phyloP scores from a whole-genome alignment of 305 asterid genomes.

The Rubia occidens region DNA sequence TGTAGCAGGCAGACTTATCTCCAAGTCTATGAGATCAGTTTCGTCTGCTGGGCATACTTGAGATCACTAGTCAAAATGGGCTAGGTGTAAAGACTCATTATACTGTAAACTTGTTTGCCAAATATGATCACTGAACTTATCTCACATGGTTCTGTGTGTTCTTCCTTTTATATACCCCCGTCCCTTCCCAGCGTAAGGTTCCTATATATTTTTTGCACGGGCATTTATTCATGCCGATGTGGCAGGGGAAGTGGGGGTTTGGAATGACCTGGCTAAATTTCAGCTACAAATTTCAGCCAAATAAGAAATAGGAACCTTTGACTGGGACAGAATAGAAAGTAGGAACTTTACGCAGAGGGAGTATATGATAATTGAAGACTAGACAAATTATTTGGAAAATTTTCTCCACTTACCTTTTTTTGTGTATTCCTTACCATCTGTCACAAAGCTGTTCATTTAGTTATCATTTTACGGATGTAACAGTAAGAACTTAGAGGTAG shows the following conservation, averaged over 20 bases:
- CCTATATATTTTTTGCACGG: no score
- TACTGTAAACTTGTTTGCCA: background rate
- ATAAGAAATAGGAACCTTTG: no score
- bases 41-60: background rate
- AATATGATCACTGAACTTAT: background rate
- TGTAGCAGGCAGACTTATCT: background rate
- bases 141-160: background rate
- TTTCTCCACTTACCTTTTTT: background rate
- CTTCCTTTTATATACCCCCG: background rate
- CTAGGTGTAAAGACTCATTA: background rate
- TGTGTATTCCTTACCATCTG: background rate
- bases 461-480: background rate
- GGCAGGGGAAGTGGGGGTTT: no score
- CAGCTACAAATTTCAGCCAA: no score
- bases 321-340: no score
- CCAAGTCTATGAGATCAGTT: background rate
- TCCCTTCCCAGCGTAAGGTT: no score
- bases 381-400: no score
- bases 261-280: no score
- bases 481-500: background rate
- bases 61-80: background rate
- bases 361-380: background rate
- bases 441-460: background rate
- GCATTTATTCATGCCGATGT: no score
- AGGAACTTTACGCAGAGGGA: no score